phyloP scores from a whole-genome alignment of 331 rosid genomes.

The Malus hybrid region DNA sequence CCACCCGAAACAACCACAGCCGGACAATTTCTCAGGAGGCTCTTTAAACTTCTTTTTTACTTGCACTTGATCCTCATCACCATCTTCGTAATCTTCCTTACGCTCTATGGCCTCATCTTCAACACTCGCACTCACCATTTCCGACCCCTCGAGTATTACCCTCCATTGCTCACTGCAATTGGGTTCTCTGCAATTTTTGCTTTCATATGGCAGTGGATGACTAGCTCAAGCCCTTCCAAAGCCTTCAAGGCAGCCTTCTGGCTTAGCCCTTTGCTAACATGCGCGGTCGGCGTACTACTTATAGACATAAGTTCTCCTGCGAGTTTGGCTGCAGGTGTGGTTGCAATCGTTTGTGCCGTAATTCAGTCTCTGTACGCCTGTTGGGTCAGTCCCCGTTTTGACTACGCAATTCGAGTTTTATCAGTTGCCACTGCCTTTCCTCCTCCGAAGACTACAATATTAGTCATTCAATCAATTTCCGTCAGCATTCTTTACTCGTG shows the following conservation, averaged over 20 bases:
- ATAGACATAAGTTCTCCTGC: slow-evolving; percentile 29
- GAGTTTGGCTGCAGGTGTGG: slow-evolving; percentile 33
- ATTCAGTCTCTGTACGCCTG: slow-evolving; percentile 49
- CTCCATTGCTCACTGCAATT: slow-evolving; percentile 48
- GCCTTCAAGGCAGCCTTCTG: slow-evolving; percentile 52
- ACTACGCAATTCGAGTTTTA: slow-evolving; percentile 34
- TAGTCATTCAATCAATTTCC: slow-evolving; percentile 23
- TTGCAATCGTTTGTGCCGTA: slow-evolving; percentile 35
- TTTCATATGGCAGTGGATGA: slow-evolving; percentile 50
- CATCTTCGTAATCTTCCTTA: slow-evolving; percentile 30
- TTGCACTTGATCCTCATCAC: slow-evolving; percentile 36
- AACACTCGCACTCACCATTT: slow-evolving; percentile 38
- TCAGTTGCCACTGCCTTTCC: slow-evolving; percentile 33
- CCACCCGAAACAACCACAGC: slow-evolving; percentile 17
- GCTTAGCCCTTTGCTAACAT: slow-evolving; percentile 52
- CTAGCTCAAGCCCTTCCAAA: slow-evolving; percentile 30
- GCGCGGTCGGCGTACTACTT: slow-evolving; percentile 33
- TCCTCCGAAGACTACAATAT: slow-evolving; percentile 24
- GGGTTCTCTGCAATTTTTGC: slow-evolving; percentile 42
- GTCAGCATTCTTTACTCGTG: slow-evolving; percentile 34
- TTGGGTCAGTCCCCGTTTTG: slow-evolving; percentile 48
- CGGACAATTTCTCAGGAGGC: slow-evolving; percentile 15
- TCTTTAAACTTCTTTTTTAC: slow-evolving; percentile 34
- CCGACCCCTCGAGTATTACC: slow-evolving; percentile 48
- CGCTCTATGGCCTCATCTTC: slow-evolving; percentile 31